phyloP scores from a whole-genome alignment of 441 rosid species.

The Melastoma candidum region DNA sequence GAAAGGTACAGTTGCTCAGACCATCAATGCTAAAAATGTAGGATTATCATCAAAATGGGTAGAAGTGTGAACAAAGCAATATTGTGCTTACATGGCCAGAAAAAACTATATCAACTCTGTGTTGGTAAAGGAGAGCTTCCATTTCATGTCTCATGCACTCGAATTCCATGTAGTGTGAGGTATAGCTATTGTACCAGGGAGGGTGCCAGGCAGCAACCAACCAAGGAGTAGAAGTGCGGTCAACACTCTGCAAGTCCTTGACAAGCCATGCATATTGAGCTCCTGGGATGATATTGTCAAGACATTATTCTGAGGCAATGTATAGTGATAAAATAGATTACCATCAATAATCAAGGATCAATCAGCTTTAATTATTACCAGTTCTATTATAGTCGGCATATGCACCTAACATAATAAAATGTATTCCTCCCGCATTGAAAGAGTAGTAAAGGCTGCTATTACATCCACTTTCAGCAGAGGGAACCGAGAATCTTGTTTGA shows the following conservation, averaged over 20 bases:
- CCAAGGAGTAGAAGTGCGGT: constrained; percentile 57
- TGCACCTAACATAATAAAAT: constrained; percentile 51
- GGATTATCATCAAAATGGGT: neutral
- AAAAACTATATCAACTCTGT: constrained; percentile 53
- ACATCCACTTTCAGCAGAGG: constrained; percentile 44
- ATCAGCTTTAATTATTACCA: constrained; percentile 17
- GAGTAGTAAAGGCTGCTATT: constrained; percentile 51
- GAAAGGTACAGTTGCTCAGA: no score
- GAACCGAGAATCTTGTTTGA: constrained; percentile 44
- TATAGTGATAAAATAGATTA: no score
- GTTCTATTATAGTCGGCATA: constrained; percentile 43
- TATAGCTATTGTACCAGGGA: constrained; percentile 69
- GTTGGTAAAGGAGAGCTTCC: constrained; percentile 63
- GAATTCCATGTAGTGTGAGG: constrained; percentile 75
- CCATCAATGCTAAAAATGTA: no score
- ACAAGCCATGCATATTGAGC: constrained; percentile 34
- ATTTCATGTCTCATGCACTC: constrained; percentile 92
- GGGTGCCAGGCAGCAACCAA: constrained; percentile 73
- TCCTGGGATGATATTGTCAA: constrained; percentile 17
- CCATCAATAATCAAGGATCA: neutral
- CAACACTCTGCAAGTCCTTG: constrained; percentile 31
- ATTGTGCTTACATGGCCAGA: constrained; percentile 58
- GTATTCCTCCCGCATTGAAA: constrained; percentile 51
- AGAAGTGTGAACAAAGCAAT: neutral
- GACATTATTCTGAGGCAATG: neutral